These are phyloP conservation scores for Stereocaulon alpinum DNA, from an alignment of 495 filamentous ascomycete species.

Conservation along the genomic window DNA sequence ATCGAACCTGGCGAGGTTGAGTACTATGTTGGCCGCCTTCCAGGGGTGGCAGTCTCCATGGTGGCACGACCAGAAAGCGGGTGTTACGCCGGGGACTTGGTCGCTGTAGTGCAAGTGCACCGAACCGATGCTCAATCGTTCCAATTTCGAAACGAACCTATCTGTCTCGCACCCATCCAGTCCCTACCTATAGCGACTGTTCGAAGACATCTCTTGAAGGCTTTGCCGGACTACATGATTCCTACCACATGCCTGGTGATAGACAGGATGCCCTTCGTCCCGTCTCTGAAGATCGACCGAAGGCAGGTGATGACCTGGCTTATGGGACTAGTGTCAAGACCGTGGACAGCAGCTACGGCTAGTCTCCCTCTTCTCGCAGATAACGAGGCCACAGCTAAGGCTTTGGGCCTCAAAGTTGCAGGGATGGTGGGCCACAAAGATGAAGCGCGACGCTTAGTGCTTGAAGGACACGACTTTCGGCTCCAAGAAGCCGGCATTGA, in stretches of 20 bases:
- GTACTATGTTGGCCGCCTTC: conserved; percentile 7
- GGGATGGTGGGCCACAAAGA: neutral
- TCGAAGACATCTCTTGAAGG: neutral
- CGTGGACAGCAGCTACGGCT: neutral
- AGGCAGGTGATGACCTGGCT: conserved; percentile 22
- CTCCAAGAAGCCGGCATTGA: conserved; percentile 25
- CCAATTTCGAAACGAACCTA: neutral
- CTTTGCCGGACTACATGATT: conserved; percentile 34
- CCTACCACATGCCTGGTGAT: conserved; percentile 31
- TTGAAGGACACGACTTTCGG: conserved; percentile 24
- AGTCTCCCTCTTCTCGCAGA: neutral
- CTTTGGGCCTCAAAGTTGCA: neutral
- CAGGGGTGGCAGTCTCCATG: neutral
- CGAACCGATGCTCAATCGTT: neutral
- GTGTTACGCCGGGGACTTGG: neutral
- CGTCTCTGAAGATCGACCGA: conserved; percentile 34
- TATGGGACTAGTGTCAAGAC: neutral
- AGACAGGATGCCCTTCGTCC: conserved; percentile 29
- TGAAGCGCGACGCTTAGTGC: neutral
- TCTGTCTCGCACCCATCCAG: neutral
- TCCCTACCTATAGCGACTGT: neutral
- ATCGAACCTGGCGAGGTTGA: conserved; percentile 19
- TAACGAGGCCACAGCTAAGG: neutral
- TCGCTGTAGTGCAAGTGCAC: neutral
- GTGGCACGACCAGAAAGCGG: neutral